phyloP scores from a whole-genome alignment of 331 rosid genomes.

The Dryas integrifolia region DNA sequence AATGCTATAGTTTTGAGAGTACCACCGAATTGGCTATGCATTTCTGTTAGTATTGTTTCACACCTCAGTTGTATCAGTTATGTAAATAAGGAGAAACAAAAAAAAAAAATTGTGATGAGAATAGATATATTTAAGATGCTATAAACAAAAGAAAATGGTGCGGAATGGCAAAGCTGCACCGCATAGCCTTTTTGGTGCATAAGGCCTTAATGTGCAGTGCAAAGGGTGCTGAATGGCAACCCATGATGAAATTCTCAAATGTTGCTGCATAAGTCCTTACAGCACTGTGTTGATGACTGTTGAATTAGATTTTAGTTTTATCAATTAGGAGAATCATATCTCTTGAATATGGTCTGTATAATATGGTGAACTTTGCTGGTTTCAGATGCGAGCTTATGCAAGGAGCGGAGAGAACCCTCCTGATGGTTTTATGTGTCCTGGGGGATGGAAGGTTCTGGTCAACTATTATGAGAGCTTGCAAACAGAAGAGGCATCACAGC shows the following conservation, averaged over 20 bases:
- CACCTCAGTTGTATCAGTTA: background rate
- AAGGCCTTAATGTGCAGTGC: too few species aligned
- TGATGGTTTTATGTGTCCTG: slow-evolving; percentile 92
- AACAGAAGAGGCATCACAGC: slow-evolving; percentile 56
- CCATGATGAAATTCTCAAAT: too few species aligned
- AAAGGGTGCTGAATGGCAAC: too few species aligned
- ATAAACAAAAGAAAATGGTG: too few species aligned
- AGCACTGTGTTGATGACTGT: too few species aligned
- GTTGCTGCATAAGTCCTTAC: too few species aligned
- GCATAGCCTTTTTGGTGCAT: too few species aligned
- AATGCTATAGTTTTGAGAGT: background rate
- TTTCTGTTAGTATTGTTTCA: background rate
- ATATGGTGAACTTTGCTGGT: background rate
- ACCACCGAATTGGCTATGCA: background rate
- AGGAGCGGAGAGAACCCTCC: slow-evolving; percentile 90
- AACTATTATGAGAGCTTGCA: slow-evolving; percentile 79
- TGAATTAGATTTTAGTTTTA: too few species aligned
- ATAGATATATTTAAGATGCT: too few species aligned
- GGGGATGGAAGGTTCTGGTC: slow-evolving; percentile 93
- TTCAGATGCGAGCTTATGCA: slow-evolving; percentile 86
- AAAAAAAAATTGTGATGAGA: too few species aligned
- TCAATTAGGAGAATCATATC: background rate
- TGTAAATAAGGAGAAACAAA: too few species aligned
- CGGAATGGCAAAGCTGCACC: too few species aligned
- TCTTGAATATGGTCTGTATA: background rate